Evolutionary conservation across 73 alveolate species (phyloP).

Genomic region (Uronychia setigera): DNA sequence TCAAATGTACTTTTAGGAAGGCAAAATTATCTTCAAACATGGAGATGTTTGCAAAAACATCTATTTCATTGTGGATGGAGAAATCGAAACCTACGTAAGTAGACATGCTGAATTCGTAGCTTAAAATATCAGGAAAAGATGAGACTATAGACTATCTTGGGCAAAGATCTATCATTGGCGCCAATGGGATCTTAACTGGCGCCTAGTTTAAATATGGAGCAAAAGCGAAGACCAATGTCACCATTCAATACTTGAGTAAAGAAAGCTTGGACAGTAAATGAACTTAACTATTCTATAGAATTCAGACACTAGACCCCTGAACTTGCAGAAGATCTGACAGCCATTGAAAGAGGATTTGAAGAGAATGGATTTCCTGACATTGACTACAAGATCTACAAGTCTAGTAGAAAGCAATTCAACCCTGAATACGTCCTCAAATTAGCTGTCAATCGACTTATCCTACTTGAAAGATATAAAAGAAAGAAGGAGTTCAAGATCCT

Average conservation of each 20-base stretch:
- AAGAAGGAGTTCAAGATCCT: too few species aligned
- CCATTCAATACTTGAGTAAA: not conserved
- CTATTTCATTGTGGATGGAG: slow-evolving; percentile 35
- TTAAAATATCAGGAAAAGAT: not conserved
- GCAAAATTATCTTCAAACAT: slow-evolving; percentile 14
- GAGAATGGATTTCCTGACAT: not conserved
- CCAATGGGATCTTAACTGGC: not conserved
- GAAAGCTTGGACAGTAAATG: not conserved
- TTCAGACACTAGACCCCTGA: not conserved
- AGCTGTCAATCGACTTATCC: too few species aligned
- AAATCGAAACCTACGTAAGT: slow-evolving; percentile 19
- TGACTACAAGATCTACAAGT: not conserved
- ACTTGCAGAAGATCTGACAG: not conserved
- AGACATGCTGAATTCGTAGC: not conserved
- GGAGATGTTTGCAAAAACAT: slow-evolving; percentile 5
- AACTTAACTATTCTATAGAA: not conserved
- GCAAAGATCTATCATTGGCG: not conserved
- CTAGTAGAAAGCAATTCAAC: too few species aligned
- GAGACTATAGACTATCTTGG: not conserved
- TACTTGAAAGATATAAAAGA: too few species aligned
- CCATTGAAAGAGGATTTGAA: not conserved
- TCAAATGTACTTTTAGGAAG: slow-evolving; percentile 21
- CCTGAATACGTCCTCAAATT: too few species aligned
- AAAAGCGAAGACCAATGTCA: not conserved
- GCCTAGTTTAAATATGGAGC: not conserved